These are phyloP conservation scores for Acanthamoeba royreba DNA, from an alignment of 208 protist genomes.

Conservation along the genomic window DNA sequence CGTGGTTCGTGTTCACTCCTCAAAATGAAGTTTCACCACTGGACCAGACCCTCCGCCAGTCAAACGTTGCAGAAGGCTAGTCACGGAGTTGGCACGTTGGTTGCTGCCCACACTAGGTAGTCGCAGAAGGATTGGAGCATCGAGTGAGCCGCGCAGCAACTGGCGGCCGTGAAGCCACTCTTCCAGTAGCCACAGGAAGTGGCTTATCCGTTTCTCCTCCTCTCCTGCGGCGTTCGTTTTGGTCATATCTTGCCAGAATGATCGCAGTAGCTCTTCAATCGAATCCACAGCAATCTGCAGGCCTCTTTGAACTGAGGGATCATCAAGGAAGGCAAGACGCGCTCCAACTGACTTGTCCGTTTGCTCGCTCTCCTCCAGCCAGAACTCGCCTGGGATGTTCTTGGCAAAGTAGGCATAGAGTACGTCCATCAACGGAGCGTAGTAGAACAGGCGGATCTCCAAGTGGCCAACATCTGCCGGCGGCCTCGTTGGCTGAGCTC, in stretches of 20 bases:
- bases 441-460: constrained; percentile 16
- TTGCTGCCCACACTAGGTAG: no score
- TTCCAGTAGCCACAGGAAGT: constrained; percentile 10
- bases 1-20: no score
- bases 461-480: not conserved
- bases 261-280: not conserved
- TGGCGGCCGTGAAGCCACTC: not conserved
- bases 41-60: no score
- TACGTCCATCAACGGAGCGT: not conserved
- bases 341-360: not conserved
- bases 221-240: not conserved
- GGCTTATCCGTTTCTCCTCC: no score
- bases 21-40: no score
- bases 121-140: no score
- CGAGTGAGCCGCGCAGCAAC: no score
- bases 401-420: constrained; percentile 9
- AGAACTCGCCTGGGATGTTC: constrained; percentile 43
- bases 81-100: no score
- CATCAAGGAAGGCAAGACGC: not conserved
- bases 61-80: no score
- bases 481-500: not conserved
- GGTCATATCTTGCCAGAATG: not conserved
- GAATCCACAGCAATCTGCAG: not conserved
- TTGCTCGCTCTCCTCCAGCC: not conserved
- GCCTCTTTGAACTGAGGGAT: not conserved